phyloP scores from a whole-genome alignment of 495 filamentous ascomycete genomes.

The Astrothelium subdiscretum region DNA sequence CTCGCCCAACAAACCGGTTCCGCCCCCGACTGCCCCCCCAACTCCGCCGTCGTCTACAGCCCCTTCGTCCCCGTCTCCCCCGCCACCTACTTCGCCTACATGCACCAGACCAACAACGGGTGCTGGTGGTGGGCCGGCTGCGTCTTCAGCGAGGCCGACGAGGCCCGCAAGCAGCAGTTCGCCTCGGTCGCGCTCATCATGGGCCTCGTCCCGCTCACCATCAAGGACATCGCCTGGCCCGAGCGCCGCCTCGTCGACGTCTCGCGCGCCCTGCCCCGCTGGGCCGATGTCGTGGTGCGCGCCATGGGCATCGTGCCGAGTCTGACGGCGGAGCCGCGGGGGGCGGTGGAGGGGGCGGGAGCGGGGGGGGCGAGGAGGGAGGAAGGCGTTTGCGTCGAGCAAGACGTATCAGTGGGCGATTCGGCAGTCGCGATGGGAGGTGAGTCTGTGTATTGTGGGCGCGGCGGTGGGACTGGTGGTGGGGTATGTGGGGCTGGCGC shows the following conservation, averaged over 20 bases:
- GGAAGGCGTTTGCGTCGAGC: background rate
- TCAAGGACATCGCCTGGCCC: slow-evolving; percentile 18
- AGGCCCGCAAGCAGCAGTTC: slow-evolving; percentile 16
- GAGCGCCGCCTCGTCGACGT: slow-evolving; percentile 9
- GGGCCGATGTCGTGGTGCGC: slow-evolving; percentile 9
- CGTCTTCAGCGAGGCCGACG: slow-evolving; percentile 8
- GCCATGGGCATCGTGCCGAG: slow-evolving; percentile 12
- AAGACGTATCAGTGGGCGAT: background rate
- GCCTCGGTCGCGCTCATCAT: slow-evolving; percentile 16
- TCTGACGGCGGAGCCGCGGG: too few species aligned
- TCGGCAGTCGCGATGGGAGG: background rate
- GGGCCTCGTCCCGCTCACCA: slow-evolving; percentile 14
- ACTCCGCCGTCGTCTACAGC: background rate
- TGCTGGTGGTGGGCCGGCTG: slow-evolving; percentile 12
- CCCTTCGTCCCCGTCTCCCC: background rate
- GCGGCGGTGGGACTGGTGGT: background rate
- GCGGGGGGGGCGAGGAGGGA: too few species aligned
- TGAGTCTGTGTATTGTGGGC: background rate
- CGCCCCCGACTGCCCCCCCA: background rate
- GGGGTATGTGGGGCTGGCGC: slow-evolving; percentile 2
- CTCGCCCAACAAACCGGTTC: background rate
- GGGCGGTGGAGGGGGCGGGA: too few species aligned
- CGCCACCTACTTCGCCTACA: background rate
- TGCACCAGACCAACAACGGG: background rate
- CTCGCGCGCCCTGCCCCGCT: background rate